These are phyloP conservation scores for Pythium guiyangense DNA, from an alignment of 352 stramenopile species.

Conservation along the genomic window DNA sequence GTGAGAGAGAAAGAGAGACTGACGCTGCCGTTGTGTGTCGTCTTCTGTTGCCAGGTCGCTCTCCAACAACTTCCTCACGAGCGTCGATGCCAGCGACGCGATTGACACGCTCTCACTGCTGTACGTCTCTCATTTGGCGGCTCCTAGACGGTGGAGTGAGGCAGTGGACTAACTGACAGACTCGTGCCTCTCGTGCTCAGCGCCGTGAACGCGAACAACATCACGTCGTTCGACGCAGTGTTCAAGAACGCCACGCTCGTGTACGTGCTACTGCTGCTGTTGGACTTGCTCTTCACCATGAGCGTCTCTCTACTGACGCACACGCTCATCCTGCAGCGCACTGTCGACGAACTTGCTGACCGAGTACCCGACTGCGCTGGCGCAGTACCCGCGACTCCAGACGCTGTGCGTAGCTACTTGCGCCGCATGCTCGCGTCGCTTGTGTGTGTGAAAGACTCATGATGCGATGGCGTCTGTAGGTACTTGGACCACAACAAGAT, in stretches of 20 bases:
- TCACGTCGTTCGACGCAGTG: conserved; percentile 5
- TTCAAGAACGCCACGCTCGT: conserved; percentile 4
- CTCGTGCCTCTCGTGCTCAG: not conserved
- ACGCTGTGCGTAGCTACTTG: conserved; percentile 3
- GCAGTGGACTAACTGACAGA: too few species aligned
- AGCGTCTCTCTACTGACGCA: not conserved
- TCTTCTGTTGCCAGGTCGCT: not conserved
- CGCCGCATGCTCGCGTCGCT: too few species aligned
- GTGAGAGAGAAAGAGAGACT: too few species aligned
- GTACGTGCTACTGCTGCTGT: not conserved
- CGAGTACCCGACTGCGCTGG: not conserved
- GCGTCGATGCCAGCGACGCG: not conserved
- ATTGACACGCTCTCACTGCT: conserved; percentile 1
- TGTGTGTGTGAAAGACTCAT: not conserved
- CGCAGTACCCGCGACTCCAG: too few species aligned
- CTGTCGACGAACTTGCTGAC: not conserved
- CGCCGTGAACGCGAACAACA: not conserved
- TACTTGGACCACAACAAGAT: conserved; percentile 2
- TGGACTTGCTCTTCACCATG: not conserved
- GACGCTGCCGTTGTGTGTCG: not conserved
- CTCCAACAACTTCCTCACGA: conserved; percentile 2
- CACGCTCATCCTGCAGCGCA: not conserved
- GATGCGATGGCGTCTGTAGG: not conserved
- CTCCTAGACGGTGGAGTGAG: too few species aligned
- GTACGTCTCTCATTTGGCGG: too few species aligned